Percentiles rank a stretch among this genome's conserved stretches.
These are phyloP conservation scores for Polygonum aviculare DNA, from an alignment of 148 eudicot genomes.

Conservation along the genomic window DNA sequence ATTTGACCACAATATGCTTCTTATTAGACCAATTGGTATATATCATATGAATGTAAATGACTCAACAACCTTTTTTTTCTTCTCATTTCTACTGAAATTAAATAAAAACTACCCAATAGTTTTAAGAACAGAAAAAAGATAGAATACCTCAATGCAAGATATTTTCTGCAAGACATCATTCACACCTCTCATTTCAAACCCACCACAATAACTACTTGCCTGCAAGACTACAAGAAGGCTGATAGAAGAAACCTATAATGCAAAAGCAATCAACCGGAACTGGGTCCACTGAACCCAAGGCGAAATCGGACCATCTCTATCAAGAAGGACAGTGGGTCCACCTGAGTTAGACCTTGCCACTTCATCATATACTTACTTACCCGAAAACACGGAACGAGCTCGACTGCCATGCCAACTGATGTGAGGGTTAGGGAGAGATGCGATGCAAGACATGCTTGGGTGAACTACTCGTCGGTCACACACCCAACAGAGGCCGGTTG, in stretches of 20 bases:
- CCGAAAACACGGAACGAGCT: background rate
- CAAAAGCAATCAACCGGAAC: background rate
- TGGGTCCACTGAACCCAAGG: background rate
- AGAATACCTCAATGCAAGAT: background rate
- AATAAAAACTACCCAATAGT: background rate
- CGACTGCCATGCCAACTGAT: background rate
- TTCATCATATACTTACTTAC: background rate
- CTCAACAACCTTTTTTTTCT: background rate
- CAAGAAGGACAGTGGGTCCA: background rate
- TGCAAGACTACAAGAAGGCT: background rate
- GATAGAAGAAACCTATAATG: background rate
- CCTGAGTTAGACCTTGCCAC: background rate
- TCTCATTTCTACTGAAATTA: background rate
- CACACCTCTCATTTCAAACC: background rate
- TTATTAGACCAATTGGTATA: background rate
- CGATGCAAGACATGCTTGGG: background rate
- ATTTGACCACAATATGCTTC: background rate
- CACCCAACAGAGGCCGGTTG: background rate
- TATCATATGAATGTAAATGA: background rate
- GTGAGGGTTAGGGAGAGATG: background rate
- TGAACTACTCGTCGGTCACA: conserved; percentile 7
- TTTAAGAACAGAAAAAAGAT: background rate
- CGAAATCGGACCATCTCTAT: background rate
- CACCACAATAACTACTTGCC: background rate
- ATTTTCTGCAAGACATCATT: background rate